A percentile compares a stretch with the other conserved stretches of the same genome.
phyloP scores from a whole-genome alignment of 2,329 filamentous ascomycete species.

The Trichophaea hybrida region DNA sequence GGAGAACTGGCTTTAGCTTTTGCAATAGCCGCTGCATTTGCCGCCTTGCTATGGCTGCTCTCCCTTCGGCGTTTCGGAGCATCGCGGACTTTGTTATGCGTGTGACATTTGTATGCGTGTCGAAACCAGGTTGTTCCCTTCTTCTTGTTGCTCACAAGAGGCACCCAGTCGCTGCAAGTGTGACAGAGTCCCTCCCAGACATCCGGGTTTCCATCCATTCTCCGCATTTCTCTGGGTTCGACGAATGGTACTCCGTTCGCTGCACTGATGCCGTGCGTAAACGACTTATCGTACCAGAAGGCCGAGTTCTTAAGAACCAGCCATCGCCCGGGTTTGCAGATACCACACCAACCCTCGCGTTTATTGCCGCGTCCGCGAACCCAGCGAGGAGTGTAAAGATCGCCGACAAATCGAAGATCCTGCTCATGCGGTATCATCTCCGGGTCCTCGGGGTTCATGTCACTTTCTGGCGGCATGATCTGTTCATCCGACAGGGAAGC shows the following conservation, averaged over 20 bases:
- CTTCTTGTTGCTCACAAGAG: slow-evolving; percentile 71
- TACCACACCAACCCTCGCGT: slow-evolving; percentile 77
- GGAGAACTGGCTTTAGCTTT: slow-evolving; percentile 25
- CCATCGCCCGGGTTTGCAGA: slow-evolving; percentile 76
- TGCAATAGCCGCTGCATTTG: slow-evolving; percentile 24
- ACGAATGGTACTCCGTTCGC: slow-evolving; percentile 67
- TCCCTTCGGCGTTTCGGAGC: slow-evolving; percentile 53
- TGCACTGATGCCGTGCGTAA: slow-evolving; percentile 73
- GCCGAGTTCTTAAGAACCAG: slow-evolving; percentile 79
- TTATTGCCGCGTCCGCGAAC: slow-evolving; percentile 76
- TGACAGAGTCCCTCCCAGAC: slow-evolving; percentile 70
- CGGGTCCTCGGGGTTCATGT: slow-evolving; percentile 66
- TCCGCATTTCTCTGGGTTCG: slow-evolving; percentile 57
- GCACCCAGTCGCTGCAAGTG: slow-evolving; percentile 67
- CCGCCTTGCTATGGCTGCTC: slow-evolving; percentile 37
- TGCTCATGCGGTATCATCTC: slow-evolving; percentile 66
- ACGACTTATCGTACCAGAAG: slow-evolving; percentile 88
- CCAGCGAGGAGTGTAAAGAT: slow-evolving; percentile 72
- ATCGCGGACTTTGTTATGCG: slow-evolving; percentile 57
- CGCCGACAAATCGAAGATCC: slow-evolving; percentile 61
- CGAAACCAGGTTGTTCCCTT: slow-evolving; percentile 88
- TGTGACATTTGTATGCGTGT: slow-evolving; percentile 75
- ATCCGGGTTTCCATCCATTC: slow-evolving; percentile 67
- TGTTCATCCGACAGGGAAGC: slow-evolving; percentile 61
- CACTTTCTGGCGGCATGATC: slow-evolving; percentile 57